These are phyloP conservation scores for Plasmodium cynomolgi DNA, from an alignment of 169 alveolate species.

Conservation along the genomic window DNA sequence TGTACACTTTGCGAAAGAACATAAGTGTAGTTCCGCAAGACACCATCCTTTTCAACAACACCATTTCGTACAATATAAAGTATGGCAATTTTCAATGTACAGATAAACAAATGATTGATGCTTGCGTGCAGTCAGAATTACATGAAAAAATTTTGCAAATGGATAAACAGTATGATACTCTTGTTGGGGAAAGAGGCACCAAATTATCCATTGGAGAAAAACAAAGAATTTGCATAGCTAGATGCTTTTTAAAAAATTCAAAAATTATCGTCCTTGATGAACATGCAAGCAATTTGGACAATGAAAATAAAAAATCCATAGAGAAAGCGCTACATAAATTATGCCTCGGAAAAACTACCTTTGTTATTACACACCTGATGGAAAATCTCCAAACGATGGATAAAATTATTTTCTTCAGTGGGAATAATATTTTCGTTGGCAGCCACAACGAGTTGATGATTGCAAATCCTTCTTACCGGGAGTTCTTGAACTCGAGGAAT, in stretches of 20 bases:
- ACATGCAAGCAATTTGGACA: slow-evolving; percentile 98
- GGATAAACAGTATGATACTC: slow-evolving; percentile 85
- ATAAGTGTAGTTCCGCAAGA: slow-evolving; percentile 95
- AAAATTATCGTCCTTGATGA: slow-evolving; percentile 97
- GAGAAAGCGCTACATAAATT: slow-evolving; percentile 68
- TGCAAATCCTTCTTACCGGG: slow-evolving; percentile 4
- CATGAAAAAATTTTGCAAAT: slow-evolving; percentile 70
- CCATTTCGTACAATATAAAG: slow-evolving; percentile 89
- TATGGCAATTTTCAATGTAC: slow-evolving; percentile 90
- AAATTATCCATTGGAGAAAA: slow-evolving; percentile 98
- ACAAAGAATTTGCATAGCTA: slow-evolving; percentile 98
- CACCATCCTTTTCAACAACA: slow-evolving; percentile 92
- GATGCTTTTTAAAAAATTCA: slow-evolving; percentile 95
- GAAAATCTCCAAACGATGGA: slow-evolving; percentile 55
- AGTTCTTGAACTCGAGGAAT: slow-evolving; percentile 29
- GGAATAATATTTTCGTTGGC: slow-evolving; percentile 58
- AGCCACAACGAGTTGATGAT: slow-evolving; percentile 31
- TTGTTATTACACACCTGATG: slow-evolving; percentile 72
- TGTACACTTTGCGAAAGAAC: slow-evolving; percentile 83
- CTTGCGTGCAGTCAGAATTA: slow-evolving; percentile 56
- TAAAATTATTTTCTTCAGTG: slow-evolving; percentile 60
- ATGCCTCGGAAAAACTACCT: slow-evolving; percentile 73
- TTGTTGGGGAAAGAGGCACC: slow-evolving; percentile 98
- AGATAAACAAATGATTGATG: slow-evolving; percentile 80
- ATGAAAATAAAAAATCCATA: slow-evolving; percentile 85